phyloP scores from a whole-genome alignment of 1,284 basidiomycete genomes.

The Hymenochaete sp. region DNA sequence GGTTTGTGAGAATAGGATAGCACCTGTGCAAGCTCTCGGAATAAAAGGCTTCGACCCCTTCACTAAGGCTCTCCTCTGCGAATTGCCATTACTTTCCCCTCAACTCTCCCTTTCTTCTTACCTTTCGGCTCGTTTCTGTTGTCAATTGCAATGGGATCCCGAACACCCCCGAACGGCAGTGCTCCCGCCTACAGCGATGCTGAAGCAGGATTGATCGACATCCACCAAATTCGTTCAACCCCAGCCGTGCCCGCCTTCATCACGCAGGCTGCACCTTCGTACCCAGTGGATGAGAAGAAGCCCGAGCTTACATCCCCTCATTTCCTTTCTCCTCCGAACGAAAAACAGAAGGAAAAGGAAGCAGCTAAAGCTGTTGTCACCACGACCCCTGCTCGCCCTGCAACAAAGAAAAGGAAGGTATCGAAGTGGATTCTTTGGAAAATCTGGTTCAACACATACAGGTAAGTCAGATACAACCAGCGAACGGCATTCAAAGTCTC shows the following conservation, averaged over 20 bases:
- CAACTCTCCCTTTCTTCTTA: no score
- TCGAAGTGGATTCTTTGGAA: constrained; percentile 50
- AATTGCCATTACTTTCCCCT: constrained; percentile 6
- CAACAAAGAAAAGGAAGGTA: constrained; percentile 32
- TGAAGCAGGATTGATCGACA: constrained; percentile 43
- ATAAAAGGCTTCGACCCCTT: background rate
- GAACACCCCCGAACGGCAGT: constrained; percentile 9
- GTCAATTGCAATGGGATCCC: no score
- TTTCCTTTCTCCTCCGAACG: constrained; percentile 14
- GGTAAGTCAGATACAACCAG: constrained; percentile 30
- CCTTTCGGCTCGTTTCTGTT: no score
- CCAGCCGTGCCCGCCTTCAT: constrained; percentile 12
- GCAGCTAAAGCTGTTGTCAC: constrained; percentile 8
- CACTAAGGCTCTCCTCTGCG: no score
- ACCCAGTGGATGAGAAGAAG: constrained; percentile 17
- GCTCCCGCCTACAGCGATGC: constrained; percentile 33
- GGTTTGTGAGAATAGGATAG: constrained; percentile 18
- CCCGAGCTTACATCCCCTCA: constrained; percentile 3
- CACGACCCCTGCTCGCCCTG: constrained; percentile 24
- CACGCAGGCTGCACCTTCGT: constrained; percentile 12
- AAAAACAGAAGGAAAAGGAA: constrained; percentile 17
- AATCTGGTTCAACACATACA: constrained; percentile 65
- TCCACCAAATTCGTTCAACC: constrained; percentile 11
- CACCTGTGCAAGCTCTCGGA: constrained; percentile 10
- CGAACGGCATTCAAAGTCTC: background rate